phyloP scores from a whole-genome alignment of 257 asterid species.

The Ehretia macrophylla region DNA sequence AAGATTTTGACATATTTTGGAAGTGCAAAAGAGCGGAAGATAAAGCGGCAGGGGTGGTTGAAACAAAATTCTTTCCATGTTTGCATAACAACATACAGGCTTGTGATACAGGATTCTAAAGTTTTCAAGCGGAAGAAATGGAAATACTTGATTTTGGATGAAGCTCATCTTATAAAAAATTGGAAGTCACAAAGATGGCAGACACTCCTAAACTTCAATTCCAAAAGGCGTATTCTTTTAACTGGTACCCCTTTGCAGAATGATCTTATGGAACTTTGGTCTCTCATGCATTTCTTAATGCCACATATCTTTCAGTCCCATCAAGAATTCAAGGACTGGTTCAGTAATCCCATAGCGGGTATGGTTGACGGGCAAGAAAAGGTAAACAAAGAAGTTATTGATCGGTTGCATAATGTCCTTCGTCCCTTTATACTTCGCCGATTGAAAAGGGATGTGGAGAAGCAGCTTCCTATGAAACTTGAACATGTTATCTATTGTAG shows the following conservation, averaged over 20 bases:
- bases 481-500: conserved; percentile 91
- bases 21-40: conserved; percentile 91
- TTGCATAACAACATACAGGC: conserved; percentile 96
- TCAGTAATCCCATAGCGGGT: conserved; percentile 90
- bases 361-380: conserved; percentile 99
- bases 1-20: conserved; percentile 98
- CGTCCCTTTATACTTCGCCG: conserved; percentile 98
- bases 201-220: conserved; percentile 92
- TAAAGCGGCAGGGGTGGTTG: conserved; percentile 97
- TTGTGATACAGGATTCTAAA: conserved; percentile 93
- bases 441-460: conserved; percentile 95
- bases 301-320: conserved; percentile 98
- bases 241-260: conserved; percentile 98
- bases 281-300: conserved; percentile 99
- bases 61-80: conserved; percentile 93
- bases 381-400: conserved; percentile 95
- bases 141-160: conserved; percentile 96
- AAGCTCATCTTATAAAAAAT: conserved; percentile 94
- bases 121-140: conserved; percentile 98
- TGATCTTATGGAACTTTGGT: conserved; percentile 99
- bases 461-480: conserved; percentile 91
- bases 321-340: conserved; percentile 99
- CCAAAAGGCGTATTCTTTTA: conserved; percentile 94
- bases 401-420: conserved; percentile 96
- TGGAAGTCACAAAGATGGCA: conserved; percentile 99